Evolutionary conservation across 345 rosid genomes (phyloP), one percentile per base, ranked within the genome.

Genomic region (Syzygium jambos): DNA sequence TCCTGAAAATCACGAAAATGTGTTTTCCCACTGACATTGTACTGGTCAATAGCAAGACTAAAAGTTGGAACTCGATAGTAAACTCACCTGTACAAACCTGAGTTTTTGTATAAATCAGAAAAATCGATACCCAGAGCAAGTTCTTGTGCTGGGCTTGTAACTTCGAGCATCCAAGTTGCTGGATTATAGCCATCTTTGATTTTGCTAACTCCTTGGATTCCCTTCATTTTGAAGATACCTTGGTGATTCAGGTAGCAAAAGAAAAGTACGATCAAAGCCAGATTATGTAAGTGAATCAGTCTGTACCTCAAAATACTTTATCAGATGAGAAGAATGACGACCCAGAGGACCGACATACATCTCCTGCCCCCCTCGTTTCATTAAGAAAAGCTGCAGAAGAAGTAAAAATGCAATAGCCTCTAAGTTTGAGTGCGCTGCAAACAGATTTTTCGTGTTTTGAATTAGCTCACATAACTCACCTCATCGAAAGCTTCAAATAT

Each of bases 401-500:
- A n/a, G n/a, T n/a, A 65, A 34, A 65, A 65, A 65, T 4, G 68
- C 22, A 61, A n/a, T 19, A n/a, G 29, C 7, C 9, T 61, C 29
- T n/a, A 61, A 61, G 68, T 61, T 21, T n/a, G 25, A 61, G 29
- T 19, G 68, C 17, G 22, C n/a, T n/a, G n/a, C 25, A 65, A 65
- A 16, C 34, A 65, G 78, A 65, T 27, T 65, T 23, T 19, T 19
- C 34, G 34, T 65, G 10, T 19, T 65, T n/a, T 59, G 19, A 19
- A 49, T 43, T 30, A 4, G 59, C 21, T 61, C 11, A n/a, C 17
- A 77, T 52, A 38, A 38, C 30, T 25, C 51, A 95, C 99, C 97
- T 97, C 99, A 89, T 97, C 99, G 55, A 97, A 97, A 13, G 99
- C 94, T 91, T 97, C 99, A 84, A 97, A 97, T 52, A 97, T 94